Conservation (phyloP, 2,329 filamentous ascomycete genomes). For the Hymenoscyphus scutula region DNA sequence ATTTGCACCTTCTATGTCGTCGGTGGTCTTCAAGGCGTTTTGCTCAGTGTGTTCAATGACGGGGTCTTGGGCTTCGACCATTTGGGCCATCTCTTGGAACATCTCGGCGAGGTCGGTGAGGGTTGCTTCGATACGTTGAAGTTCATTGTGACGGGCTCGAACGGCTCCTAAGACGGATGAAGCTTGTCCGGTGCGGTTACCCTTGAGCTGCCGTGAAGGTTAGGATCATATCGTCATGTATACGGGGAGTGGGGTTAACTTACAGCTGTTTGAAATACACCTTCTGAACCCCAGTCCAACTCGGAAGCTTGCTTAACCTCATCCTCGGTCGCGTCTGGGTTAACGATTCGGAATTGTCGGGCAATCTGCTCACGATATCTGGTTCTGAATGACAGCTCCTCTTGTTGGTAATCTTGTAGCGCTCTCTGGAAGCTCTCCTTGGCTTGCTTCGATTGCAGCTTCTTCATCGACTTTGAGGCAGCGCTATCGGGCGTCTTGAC, state of each 20-base stretch:
- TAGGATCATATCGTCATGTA: conserved; percentile 18
- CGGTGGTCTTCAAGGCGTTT: conserved; percentile 63
- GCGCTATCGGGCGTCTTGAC: conserved; percentile 59
- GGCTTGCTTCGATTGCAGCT: conserved; percentile 69
- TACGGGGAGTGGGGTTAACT: conserved; percentile 37
- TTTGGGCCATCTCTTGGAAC: conserved; percentile 72
- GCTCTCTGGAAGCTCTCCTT: conserved; percentile 71
- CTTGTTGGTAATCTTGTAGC: conserved; percentile 66
- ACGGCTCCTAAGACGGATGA: conserved; percentile 73
- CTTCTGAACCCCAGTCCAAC: conserved; percentile 72
- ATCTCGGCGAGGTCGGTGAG: conserved; percentile 67
- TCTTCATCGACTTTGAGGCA: conserved; percentile 64
- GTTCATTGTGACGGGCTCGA: conserved; percentile 78
- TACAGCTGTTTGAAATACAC: conserved; percentile 80
- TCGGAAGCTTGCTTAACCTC: conserved; percentile 69
- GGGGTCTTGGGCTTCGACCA: conserved; percentile 70
- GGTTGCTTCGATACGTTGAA: conserved; percentile 75
- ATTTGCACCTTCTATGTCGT: conserved; percentile 68
- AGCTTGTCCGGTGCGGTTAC: conserved; percentile 72
- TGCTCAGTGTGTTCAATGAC: conserved; percentile 60
- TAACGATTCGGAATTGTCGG: conserved; percentile 78
- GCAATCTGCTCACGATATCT: conserved; percentile 75
- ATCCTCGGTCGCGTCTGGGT: conserved; percentile 72
- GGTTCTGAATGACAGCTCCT: conserved; percentile 69
- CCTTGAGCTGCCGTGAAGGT: conserved; percentile 67